Conservation (phyloP, 768 basidiomycete species). For the Suillus placidus region DNA sequence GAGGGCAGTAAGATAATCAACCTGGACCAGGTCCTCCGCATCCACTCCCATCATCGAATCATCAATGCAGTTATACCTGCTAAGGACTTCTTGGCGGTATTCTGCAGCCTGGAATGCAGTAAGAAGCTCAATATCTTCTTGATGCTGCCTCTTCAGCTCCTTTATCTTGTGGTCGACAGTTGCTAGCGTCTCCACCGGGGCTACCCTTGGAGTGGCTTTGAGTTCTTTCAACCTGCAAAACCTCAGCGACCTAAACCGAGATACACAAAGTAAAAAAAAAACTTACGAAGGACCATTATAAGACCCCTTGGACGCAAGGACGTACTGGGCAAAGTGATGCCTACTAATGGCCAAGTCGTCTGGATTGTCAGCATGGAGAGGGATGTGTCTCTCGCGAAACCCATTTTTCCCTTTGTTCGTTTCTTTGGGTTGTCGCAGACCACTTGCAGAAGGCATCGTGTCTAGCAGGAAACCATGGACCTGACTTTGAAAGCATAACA, state of each 20-base stretch:
- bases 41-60: conserved; percentile 32
- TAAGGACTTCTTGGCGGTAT: conserved; percentile 37
- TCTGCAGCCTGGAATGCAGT: conserved; percentile 32
- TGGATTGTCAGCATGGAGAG: conserved; percentile 20
- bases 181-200: conserved; percentile 27
- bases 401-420: conserved; percentile 22
- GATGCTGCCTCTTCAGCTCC: conserved; percentile 33
- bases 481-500: too few relatives aligned
- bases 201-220: conserved; percentile 15
- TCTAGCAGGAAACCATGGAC: conserved; percentile 4
- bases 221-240: conserved; percentile 26
- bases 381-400: conserved; percentile 22
- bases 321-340: conserved; percentile 41
- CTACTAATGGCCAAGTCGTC: conserved; percentile 32
- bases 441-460: conserved; percentile 10
- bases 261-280: background rate
- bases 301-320: conserved; percentile 42
- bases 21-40: conserved; percentile 25
- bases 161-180: conserved; percentile 32
- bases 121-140: conserved; percentile 33
- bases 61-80: conserved; percentile 28
- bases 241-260: conserved; percentile 9
- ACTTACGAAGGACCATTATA: conserved; percentile 43
- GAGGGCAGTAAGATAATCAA: conserved; percentile 29
- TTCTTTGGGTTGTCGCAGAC: conserved; percentile 19